A percentile compares a stretch with the other conserved stretches of the same genome.
Conservation (phyloP, 306 rosid genomes). For the Canavalia ensiformis region DNA sequence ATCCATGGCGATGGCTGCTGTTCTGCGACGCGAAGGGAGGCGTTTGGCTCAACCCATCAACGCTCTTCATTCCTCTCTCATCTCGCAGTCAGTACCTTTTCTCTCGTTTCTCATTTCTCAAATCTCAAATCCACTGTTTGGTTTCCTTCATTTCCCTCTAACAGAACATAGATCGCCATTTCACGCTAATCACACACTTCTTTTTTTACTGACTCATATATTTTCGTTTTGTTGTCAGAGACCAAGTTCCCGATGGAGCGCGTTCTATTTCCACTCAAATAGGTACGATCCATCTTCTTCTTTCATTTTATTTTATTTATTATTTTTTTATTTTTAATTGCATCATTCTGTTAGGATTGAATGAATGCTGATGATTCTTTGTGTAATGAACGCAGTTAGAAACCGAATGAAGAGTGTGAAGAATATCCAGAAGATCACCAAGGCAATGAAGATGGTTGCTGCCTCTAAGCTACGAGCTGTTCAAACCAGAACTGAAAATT, state of each 20-base stretch:
- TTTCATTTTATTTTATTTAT: background rate
- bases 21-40: slow-evolving; percentile 90
- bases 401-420: slow-evolving; percentile 98
- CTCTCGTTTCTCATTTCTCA: background rate
- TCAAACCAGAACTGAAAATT: slow-evolving; percentile 86
- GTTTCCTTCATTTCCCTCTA: background rate
- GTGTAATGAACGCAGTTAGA: slow-evolving; percentile 67
- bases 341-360: background rate
- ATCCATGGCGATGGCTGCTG: slow-evolving; percentile 93
- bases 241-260: slow-evolving; percentile 69
- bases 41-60: slow-evolving; percentile 66
- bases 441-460: slow-evolving; percentile 99
- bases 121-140: background rate
- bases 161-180: background rate
- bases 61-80: slow-evolving; percentile 50
- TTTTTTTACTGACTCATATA: background rate
- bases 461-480: slow-evolving; percentile 94
- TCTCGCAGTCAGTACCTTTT: slow-evolving; percentile 46
- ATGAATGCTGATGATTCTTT: slow-evolving; percentile 7
- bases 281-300: slow-evolving; percentile 60
- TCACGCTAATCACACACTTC: background rate
- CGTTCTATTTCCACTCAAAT: slow-evolving; percentile 95
- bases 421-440: slow-evolving; percentile 95
- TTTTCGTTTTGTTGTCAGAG: slow-evolving; percentile 62
- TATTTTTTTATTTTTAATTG: background rate